phyloP scores from a whole-genome alignment of 2,329 filamentous ascomycete species.

The Talaromyces sp. region DNA sequence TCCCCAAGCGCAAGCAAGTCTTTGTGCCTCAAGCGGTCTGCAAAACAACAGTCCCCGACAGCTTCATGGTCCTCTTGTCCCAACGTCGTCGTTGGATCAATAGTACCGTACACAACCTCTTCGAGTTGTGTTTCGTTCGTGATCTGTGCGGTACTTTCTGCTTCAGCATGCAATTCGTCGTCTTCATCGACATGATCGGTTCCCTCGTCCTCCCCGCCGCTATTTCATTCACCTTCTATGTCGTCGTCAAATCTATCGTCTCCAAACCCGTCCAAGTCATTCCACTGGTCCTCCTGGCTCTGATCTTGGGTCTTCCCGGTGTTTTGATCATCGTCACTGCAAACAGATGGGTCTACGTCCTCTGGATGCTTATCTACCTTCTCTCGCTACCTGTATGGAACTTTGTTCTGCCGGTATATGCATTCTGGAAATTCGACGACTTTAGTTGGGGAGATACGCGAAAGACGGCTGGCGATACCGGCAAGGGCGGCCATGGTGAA shows the following conservation, averaged over 20 bases:
- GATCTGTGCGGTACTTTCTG: constrained; percentile 98
- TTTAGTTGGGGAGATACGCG: constrained; percentile 99
- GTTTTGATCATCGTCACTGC: constrained; percentile 90
- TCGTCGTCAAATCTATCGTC: constrained; percentile 84
- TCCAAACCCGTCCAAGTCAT: constrained; percentile 76
- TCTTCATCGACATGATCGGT: constrained; percentile 91
- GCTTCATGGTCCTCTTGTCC: constrained; percentile 87
- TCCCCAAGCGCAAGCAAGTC: constrained; percentile 97
- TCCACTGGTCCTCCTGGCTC: constrained; percentile 77
- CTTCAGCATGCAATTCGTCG: constrained; percentile 99
- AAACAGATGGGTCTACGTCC: constrained; percentile 84
- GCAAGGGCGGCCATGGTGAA: constrained; percentile 75
- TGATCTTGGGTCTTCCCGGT: constrained; percentile 91
- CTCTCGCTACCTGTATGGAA: constrained; percentile 95
- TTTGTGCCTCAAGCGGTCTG: constrained; percentile 98
- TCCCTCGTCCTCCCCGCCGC: constrained; percentile 93
- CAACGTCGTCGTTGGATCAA: constrained; percentile 99
- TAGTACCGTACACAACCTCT: constrained; percentile 96
- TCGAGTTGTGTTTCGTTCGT: constrained; percentile 92
- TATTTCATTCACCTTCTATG: constrained; percentile 94
- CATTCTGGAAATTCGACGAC: constrained; percentile 99
- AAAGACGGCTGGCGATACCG: constrained; percentile 87
- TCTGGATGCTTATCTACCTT: constrained; percentile 97
- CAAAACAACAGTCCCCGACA: constrained; percentile 94
- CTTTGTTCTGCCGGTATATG: constrained; percentile 87